Evolutionary conservation across 2,329 filamentous ascomycete genomes (phyloP).

Genomic region (Neonectria neomacrospora): DNA sequence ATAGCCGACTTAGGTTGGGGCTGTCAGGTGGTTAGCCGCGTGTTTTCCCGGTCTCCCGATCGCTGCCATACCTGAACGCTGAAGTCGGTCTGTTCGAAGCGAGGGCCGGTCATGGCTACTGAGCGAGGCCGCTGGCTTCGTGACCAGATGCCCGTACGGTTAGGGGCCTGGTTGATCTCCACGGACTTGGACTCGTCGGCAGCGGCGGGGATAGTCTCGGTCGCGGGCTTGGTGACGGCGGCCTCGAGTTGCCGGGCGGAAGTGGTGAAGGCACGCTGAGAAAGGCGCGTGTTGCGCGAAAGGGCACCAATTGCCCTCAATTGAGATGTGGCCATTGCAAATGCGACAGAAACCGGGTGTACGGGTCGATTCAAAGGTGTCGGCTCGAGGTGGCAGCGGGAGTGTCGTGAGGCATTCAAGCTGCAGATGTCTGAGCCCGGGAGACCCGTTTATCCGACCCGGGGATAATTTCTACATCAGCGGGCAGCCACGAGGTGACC

Average conservation of each 20-base stretch:
- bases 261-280: constrained; percentile 60
- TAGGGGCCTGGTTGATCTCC: constrained; percentile 82
- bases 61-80: constrained; percentile 78
- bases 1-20: constrained; percentile 91
- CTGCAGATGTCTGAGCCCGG: constrained; percentile 31
- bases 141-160: constrained; percentile 84
- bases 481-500: not conserved
- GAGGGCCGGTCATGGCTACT: constrained; percentile 89
- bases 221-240: constrained; percentile 51
- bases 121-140: constrained; percentile 83
- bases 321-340: constrained; percentile 57
- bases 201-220: constrained; percentile 56
- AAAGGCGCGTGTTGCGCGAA: constrained; percentile 56
- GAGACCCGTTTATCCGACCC: constrained; percentile 40
- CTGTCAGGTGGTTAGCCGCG: constrained; percentile 59
- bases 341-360: constrained; percentile 41
- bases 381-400: constrained; percentile 35
- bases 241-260: constrained; percentile 61
- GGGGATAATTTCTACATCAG: constrained; percentile 36
- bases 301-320: constrained; percentile 58
- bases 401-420: constrained; percentile 41
- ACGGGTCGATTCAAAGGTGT: constrained; percentile 41
- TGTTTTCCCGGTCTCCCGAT: constrained; percentile 19
- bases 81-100: constrained; percentile 98
- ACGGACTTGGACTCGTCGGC: constrained; percentile 56